Evolutionary conservation across 495 filamentous ascomycete genomes (phyloP).

Genomic region (Tetracladium setigerum): DNA sequence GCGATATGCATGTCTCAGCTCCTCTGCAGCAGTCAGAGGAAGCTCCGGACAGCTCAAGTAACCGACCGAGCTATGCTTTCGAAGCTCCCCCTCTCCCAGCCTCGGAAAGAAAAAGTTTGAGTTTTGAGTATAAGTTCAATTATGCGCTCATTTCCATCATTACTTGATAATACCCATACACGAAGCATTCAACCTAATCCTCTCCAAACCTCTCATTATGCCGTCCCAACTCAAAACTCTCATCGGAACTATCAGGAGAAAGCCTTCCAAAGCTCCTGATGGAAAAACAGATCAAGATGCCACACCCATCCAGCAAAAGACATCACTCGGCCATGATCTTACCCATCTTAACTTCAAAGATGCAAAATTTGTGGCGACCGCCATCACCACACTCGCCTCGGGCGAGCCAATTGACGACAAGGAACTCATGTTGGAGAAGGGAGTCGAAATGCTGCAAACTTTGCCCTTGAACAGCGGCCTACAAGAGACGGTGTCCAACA

Average conservation of each 20-base stretch:
- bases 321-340: constrained; percentile 25
- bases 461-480: constrained; percentile 26
- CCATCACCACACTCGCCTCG: constrained; percentile 24
- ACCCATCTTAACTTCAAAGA: constrained; percentile 23
- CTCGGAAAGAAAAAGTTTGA: too few relatives aligned
- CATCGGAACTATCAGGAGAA: constrained; percentile 23
- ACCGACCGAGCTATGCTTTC: too few relatives aligned
- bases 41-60: too few relatives aligned
- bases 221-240: constrained; percentile 21
- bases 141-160: too few relatives aligned
- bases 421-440: constrained; percentile 28
- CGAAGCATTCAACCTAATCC: too few relatives aligned
- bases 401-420: constrained; percentile 32
- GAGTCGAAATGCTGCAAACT: constrained; percentile 28
- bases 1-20: too few relatives aligned
- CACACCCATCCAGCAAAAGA: constrained; percentile 16
- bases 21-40: too few relatives aligned
- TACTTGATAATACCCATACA: too few relatives aligned
- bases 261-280: constrained; percentile 27
- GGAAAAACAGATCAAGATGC: constrained; percentile 24
- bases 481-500: constrained; percentile 37
- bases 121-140: too few relatives aligned
- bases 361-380: constrained; percentile 19
- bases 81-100: too few relatives aligned
- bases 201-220: constrained; percentile 3